phyloP scores from a whole-genome alignment of 805 yeast genomes.

The Wickerhamiella parazyma region DNA sequence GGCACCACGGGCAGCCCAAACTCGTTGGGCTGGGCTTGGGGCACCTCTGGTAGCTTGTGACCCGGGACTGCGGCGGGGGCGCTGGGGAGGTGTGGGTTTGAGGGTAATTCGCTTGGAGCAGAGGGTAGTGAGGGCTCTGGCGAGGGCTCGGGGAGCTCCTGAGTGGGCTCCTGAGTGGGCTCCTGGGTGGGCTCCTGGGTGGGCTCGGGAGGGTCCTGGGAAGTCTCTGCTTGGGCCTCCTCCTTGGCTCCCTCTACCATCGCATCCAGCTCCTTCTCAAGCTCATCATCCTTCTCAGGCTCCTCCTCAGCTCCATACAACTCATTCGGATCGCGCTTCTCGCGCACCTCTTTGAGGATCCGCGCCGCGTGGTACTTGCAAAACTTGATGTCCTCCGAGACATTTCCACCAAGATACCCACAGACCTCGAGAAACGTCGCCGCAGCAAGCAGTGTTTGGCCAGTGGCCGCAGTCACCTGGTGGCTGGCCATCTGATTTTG shows the following conservation, averaged over 20 bases:
- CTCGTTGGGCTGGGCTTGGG: slow-evolving; percentile 13
- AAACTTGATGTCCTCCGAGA: slow-evolving; percentile 39
- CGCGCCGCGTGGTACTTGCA: slow-evolving; percentile 51
- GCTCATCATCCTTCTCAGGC: slow-evolving; percentile 10
- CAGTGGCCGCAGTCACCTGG: slow-evolving; percentile 34
- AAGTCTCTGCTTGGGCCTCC: neutral
- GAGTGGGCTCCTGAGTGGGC: too few relatives aligned
- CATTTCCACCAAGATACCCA: slow-evolving; percentile 27
- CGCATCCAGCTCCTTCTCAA: slow-evolving; percentile 8
- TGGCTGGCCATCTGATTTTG: slow-evolving; percentile 36
- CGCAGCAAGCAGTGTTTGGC: slow-evolving; percentile 39
- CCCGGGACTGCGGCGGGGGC: slow-evolving; percentile 6
- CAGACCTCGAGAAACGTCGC: slow-evolving; percentile 39
- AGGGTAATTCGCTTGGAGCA: neutral
- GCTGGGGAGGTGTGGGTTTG: neutral
- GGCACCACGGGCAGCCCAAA: slow-evolving; percentile 10
- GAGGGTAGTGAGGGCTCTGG: neutral
- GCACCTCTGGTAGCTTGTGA: slow-evolving; percentile 14
- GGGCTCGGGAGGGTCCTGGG: too few relatives aligned
- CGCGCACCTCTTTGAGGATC: slow-evolving; percentile 36
- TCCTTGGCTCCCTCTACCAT: neutral
- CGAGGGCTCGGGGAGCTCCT: too few relatives aligned
- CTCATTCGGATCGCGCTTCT: slow-evolving; percentile 47
- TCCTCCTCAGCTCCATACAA: slow-evolving; percentile 31
- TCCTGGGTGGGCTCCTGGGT: too few relatives aligned